Evolutionary conservation across 495 filamentous ascomycete genomes (phyloP), one percentile per base, ranked within the genome.

Genomic region (Neurospora africana): DNA sequence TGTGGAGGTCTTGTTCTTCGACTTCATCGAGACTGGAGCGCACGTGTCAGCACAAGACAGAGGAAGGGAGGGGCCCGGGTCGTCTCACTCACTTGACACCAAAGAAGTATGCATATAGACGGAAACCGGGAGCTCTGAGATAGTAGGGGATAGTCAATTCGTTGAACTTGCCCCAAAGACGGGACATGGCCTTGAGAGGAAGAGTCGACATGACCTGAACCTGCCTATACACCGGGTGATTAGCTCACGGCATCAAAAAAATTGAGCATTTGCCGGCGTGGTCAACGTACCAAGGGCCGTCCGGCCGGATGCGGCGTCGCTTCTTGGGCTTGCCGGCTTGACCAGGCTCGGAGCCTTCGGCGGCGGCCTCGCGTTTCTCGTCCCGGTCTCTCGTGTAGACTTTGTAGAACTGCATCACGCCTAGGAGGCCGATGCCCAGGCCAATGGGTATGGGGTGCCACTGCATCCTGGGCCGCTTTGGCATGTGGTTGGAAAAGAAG

Each of bases 401-500:
- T 79, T 90, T 92, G 82, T 97, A 95, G 77, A 97, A 90, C 73
- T 97, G 93, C 36, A 91, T 84, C 19, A 93, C 81, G 5, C 95
- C 96, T 13, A 99, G 84, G 67, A 97, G 93, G 44, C 87, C 93
- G 74, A 98, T 91, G 58, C 95, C 95, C 6, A 98, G 85, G 10
- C 90, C 93, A 41, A 97, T 88, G 27, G 95, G 96, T 78, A 99
- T 98, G n/a, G 92, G 92, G 82, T 94, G 91, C 95, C 95, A 99
- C 86, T 92, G 88, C 69, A 97, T 87, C 68, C 77, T 77, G 15
- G 83, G 83, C 61, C 80, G 77, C 68, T 83, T 80, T 37, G 79
- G 82, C 68, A 75, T 73, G 70, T 79, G 74, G 36, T 79, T 77
- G 41, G 81, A 80, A 58, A 76, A 83, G 27, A 68, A 70, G 13